These are phyloP conservation scores for Geotrichum australiense DNA, from an alignment of 1,139 yeast genomes.

Conservation along the genomic window DNA sequence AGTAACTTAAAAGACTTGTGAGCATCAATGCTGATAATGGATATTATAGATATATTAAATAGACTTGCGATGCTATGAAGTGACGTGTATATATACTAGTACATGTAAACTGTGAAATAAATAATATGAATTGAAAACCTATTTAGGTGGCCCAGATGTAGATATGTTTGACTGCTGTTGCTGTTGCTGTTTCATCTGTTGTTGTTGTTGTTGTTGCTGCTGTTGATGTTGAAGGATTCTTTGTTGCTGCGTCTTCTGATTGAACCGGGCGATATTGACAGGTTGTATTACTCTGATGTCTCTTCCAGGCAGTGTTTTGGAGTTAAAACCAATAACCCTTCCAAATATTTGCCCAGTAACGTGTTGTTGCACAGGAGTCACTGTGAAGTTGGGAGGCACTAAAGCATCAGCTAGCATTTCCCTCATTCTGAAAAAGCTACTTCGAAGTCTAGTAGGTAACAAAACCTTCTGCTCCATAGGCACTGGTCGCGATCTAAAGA, in stretches of 20 bases:
- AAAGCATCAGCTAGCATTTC: constrained; percentile 34
- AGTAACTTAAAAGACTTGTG: too few species aligned
- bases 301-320: constrained; percentile 2
- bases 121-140: too few species aligned
- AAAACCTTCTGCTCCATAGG: constrained; percentile 73
- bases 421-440: constrained; percentile 69
- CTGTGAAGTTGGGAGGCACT: constrained; percentile 16
- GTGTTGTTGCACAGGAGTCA: constrained; percentile 1
- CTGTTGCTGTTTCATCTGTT: constrained; percentile 31
- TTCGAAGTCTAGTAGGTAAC: constrained; percentile 62
- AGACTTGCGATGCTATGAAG: too few species aligned
- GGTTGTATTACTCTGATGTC: constrained; percentile 8
- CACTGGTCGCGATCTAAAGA: constrained; percentile 66
- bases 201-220: constrained; percentile 29
- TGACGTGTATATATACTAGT: too few species aligned
- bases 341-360: constrained; percentile 15
- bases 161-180: constrained; percentile 5
- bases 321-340: constrained; percentile 13
- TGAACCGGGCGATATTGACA: constrained; percentile 10
- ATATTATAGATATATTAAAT: too few species aligned
- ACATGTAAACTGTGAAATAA: too few species aligned
- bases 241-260: constrained; percentile 32
- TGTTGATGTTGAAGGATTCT: constrained; percentile 7
- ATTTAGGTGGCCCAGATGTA: too few species aligned
- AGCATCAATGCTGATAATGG: too few species aligned